Base-by-base conservation (phyloP, 2,329 filamentous ascomycete genomes). In the Alternaria triticimaculans region DNA sequence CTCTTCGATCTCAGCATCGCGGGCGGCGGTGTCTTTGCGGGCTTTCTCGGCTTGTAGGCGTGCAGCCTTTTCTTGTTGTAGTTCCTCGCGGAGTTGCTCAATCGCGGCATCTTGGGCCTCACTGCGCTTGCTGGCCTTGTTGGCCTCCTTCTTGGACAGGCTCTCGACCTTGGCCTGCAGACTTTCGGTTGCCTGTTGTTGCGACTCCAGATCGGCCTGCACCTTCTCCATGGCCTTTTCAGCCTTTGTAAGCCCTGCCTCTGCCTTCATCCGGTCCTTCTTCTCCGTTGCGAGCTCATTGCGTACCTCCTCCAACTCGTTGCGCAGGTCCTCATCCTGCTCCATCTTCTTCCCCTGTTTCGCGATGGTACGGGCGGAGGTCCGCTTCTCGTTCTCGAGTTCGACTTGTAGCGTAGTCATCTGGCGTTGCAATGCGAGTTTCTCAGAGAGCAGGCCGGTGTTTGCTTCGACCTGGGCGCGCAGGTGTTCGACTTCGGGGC, bases 361-460 rank as follows among this genome's bases (percentile, higher is more conserved):
- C 2, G 82, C 82, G 6, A 82, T 71, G 4, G 86, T 86, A 55
- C 89, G 87, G 69, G 90, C 87, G 9, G 87, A 84, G 4, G 89
- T 86, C n/a, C 89, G 87, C 78, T 89, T 95, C 76, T 96, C 92
- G 69, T 92, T 92, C 68, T 94, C 92, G 3, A 97, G 85, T 71
- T 97, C 92, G 46, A 93, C 89, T 78, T 97, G 92, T 3, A 94
- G 80, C 2, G 90, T 89, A 73, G 87, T 90, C 26, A 97, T 80
- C 79, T 96, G 92, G 50, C 92, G 89, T 75, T 96, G 90, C 14
- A 97, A 81, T 2, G 90, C 86, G 49, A 95, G 84, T 78, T 96
- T 97, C 76, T 97, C 93, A 2, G 90, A 85, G 15, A 96, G 83
- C 11, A 92, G 82, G 3, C 87, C 85, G 73, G 94, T 89, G 58